Evolutionary conservation across 441 rosid genomes (phyloP).

Genomic region (Geranium incanum): DNA sequence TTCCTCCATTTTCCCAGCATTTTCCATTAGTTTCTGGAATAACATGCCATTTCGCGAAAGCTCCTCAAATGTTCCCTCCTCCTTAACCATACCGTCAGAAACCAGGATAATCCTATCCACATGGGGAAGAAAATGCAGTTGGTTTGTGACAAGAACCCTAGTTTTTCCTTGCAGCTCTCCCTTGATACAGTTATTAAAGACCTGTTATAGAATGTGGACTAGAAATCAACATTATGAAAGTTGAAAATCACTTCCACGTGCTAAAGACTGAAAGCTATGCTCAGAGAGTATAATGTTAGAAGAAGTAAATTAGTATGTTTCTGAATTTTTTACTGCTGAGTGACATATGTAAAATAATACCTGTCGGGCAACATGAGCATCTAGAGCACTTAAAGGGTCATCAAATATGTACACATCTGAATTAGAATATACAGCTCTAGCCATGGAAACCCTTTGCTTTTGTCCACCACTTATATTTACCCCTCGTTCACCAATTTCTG

Average conservation of each 20-base stretch:
- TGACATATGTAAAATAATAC: conserved; percentile 28
- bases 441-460: conserved; percentile 98
- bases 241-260: conserved; percentile 1
- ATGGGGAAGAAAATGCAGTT: conserved; percentile 87
- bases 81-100: conserved; percentile 78
- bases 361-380: conserved; percentile 92
- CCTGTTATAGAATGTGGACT: conserved; percentile 43
- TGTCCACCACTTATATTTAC: conserved; percentile 96
- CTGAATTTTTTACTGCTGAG: background rate
- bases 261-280: background rate
- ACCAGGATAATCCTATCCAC: conserved; percentile 81
- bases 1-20: conserved; percentile 97
- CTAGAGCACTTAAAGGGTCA: conserved; percentile 93
- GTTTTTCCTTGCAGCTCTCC: conserved; percentile 73
- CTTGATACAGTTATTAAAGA: conserved; percentile 79
- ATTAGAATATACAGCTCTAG: conserved; percentile 82
- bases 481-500: conserved; percentile 97
- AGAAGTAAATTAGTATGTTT: background rate
- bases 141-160: conserved; percentile 96
- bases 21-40: conserved; percentile 90
- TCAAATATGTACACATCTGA: conserved; percentile 83
- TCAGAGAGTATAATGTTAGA: background rate
- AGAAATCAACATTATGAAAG: conserved; percentile 10
- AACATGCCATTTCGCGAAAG: conserved; percentile 56
- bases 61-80: conserved; percentile 90